Evolutionary conservation across 139 green algal species (phyloP), one percentile per base, ranked within the genome.

Genomic region (Dunaliella primolecta): DNA sequence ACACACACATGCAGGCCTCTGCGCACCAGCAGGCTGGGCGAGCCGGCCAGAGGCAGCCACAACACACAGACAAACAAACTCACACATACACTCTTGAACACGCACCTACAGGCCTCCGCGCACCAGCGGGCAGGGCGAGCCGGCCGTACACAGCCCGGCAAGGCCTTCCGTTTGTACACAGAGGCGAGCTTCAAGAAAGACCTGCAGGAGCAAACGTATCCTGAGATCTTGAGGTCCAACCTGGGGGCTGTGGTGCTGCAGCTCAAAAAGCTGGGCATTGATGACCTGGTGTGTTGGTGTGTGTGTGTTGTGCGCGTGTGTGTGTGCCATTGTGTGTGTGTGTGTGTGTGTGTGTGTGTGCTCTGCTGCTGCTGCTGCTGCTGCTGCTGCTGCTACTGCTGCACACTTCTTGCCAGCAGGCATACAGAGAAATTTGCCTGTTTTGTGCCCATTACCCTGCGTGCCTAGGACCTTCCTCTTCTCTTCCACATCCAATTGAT

Each of bases 261-360:
- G 92, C 94, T 99, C 15, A 99, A 99, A 87, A 99, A 99, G 94
- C 94, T 99, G 81, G 97, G 97, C 72, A 98, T 99, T 55, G 95
- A 99, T 78, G 97, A 99, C 90, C 90, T 99, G 88, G 97, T 99
- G 87, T 81, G 90, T 77, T 11, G 15, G 20, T n/a, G n/a, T n/a
- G n/a, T n/a, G n/a, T n/a, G n/a, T n/a, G n/a, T n/a, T n/a, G n/a
- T n/a, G n/a, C n/a, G n/a, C n/a, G n/a, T n/a, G n/a, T n/a, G n/a
- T n/a, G n/a, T n/a, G n/a, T n/a, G n/a, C n/a, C n/a, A n/a, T n/a
- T n/a, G n/a, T n/a, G n/a, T n/a, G n/a, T n/a, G n/a, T n/a, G n/a
- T n/a, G n/a, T n/a, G n/a, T n/a, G n/a, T n/a, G n/a, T n/a, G n/a
- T n/a, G n/a, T n/a, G n/a, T n/a, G n/a, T n/a, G 29, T 82, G 33